Percentiles rank a stretch among this genome's conserved stretches.
Conservation (phyloP, 1,139 yeast species). For the Suhomyces coccinellae region DNA sequence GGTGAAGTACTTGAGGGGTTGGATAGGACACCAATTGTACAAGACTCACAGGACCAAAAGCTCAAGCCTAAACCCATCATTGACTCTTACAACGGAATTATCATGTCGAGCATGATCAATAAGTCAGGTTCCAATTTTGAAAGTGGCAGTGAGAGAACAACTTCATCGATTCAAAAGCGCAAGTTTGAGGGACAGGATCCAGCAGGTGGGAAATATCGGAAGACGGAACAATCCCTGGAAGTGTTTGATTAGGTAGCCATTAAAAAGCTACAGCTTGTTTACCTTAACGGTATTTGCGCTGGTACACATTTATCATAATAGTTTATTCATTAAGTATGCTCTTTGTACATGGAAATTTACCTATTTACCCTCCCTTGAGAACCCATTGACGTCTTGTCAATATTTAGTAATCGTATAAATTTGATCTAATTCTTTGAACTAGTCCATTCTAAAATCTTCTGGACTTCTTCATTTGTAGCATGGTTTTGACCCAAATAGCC, state of each 20-base stretch:
- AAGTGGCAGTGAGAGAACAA: slow-evolving; percentile 30
- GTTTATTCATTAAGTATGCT: too few species aligned
- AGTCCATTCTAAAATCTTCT: slow-evolving; percentile 11
- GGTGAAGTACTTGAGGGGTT: slow-evolving; percentile 25
- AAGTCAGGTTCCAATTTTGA: slow-evolving; percentile 11
- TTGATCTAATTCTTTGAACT: too few species aligned
- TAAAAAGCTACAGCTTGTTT: too few species aligned
- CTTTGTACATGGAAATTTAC: too few species aligned
- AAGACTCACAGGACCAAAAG: slow-evolving; percentile 30
- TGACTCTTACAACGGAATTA: slow-evolving; percentile 13
- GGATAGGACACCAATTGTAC: slow-evolving; percentile 21
- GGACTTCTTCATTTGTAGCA: neutral
- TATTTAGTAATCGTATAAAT: too few species aligned
- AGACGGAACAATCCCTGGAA: neutral
- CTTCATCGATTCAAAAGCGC: slow-evolving; percentile 26
- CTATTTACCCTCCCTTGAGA: too few species aligned
- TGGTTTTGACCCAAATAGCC: slow-evolving; percentile 35
- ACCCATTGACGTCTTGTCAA: too few species aligned
- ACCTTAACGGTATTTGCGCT: too few species aligned
- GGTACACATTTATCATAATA: too few species aligned
- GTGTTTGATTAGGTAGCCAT: neutral
- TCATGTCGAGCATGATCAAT: slow-evolving; percentile 8
- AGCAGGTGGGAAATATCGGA: neutral
- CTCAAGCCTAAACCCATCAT: slow-evolving; percentile 31
- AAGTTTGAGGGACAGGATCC: slow-evolving; percentile 2